Conservation (phyloP, 192 early-diverging fungal species). For the Dimargaris cristalligena region DNA sequence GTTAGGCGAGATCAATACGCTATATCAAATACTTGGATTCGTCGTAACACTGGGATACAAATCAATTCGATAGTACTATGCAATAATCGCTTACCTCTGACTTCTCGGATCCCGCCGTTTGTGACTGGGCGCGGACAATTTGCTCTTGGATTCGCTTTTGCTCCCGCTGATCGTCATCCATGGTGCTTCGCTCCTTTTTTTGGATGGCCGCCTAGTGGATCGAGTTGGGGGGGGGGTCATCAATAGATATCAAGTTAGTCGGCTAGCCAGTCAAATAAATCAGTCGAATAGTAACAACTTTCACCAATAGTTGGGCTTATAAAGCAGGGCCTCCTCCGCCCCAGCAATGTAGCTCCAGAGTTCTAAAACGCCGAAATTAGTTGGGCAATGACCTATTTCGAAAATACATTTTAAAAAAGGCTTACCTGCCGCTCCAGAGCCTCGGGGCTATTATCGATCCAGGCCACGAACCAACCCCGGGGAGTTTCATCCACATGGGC, state of each 20-base stretch:
- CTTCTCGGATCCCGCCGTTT: slow-evolving; percentile 9
- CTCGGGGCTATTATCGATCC: slow-evolving; percentile 84
- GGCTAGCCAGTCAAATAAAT: no score
- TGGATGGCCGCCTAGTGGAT: slow-evolving; percentile 50
- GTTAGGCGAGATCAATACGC: no score
- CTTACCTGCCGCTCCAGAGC: slow-evolving; percentile 57
- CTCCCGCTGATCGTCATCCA: slow-evolving; percentile 77
- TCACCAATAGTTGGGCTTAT: no score
- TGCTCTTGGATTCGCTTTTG: slow-evolving; percentile 61
- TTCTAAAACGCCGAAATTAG: no score
- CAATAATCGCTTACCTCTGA: slow-evolving; percentile 13
- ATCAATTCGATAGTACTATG: no score
- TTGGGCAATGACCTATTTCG: slow-evolving; percentile 1
- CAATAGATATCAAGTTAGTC: no score
- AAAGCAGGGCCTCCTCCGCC: no score
- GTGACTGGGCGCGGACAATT: slow-evolving; percentile 54
- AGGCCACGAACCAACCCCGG: slow-evolving; percentile 77
- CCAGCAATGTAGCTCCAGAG: no score
- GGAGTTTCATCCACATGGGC: slow-evolving; percentile 77
- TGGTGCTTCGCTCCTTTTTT: slow-evolving; percentile 63
- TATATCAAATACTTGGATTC: no score
- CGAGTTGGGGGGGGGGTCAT: no score
- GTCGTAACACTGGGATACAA: no score
- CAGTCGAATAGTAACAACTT: no score
- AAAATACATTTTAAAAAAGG: neutral